Conservation (phyloP, 2,329 filamentous ascomycete genomes). For the Zarea fungicola region DNA sequence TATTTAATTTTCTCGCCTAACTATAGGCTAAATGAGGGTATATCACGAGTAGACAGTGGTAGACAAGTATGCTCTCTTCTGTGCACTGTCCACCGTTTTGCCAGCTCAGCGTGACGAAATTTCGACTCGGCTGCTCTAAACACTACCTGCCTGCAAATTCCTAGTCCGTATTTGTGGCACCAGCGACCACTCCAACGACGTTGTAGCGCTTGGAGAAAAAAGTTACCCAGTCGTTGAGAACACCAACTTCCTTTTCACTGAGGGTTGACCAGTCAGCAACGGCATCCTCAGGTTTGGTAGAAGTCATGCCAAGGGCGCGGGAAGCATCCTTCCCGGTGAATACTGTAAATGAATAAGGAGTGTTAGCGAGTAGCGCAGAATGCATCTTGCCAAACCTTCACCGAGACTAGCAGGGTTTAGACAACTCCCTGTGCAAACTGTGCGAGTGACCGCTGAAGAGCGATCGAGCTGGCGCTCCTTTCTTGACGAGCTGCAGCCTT, state of each 20-base stretch:
- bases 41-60: no score
- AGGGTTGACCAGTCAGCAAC: constrained; percentile 77
- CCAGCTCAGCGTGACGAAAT: not conserved
- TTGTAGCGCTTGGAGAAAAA: constrained; percentile 98
- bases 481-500: not conserved
- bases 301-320: constrained; percentile 81
- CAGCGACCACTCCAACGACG: constrained; percentile 65
- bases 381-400: not conserved
- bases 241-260: constrained; percentile 75
- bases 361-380: constrained; percentile 16
- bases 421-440: no score
- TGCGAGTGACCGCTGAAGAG: not conserved
- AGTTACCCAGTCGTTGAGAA: constrained; percentile 86
- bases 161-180: constrained; percentile 52
- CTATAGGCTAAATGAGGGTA: no score
- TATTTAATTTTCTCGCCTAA: no score
- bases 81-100: no score
- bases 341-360: constrained; percentile 47
- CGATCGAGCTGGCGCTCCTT: not conserved
- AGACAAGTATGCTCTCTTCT: no score
- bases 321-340: constrained; percentile 96
- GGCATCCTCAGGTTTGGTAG: constrained; percentile 80
- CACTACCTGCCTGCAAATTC: constrained; percentile 11
- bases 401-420: no score
- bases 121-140: not conserved